Conservation (phyloP, 176 grass and related monocot species). For the Bothriochloa decipiens region DNA sequence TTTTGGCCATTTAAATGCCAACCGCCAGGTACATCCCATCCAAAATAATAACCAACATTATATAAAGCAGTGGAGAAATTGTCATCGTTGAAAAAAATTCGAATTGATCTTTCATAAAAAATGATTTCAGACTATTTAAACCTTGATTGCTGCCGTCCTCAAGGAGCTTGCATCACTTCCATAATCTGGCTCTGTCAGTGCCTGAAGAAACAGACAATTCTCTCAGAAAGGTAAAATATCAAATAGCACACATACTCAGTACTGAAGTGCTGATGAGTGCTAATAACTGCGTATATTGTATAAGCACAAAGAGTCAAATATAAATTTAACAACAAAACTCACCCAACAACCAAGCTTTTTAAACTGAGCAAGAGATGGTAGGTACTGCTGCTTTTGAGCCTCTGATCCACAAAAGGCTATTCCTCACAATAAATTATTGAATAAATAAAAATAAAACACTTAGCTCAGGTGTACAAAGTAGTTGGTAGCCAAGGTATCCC, state of each 20-base stretch:
- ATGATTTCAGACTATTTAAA: slow-evolving; percentile 22
- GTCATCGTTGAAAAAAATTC: neutral
- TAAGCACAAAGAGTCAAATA: neutral
- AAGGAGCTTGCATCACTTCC: slow-evolving; percentile 51
- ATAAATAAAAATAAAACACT: too few species aligned
- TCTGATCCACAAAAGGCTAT: neutral
- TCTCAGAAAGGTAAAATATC: slow-evolving; percentile 5
- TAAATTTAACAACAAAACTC: slow-evolving; percentile 37
- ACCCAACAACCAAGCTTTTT: slow-evolving; percentile 87
- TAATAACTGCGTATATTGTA: too few species aligned
- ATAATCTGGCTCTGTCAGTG: slow-evolving; percentile 76
- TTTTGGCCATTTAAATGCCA: slow-evolving; percentile 44
- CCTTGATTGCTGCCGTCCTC: slow-evolving; percentile 73
- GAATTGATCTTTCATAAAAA: neutral
- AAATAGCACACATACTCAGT: too few species aligned
- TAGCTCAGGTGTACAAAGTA: too few species aligned
- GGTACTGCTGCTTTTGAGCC: slow-evolving; percentile 54
- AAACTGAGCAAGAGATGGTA: slow-evolving; percentile 65
- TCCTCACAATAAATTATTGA: slow-evolving; percentile 18
- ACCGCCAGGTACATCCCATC: slow-evolving; percentile 81
- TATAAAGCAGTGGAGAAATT: neutral
- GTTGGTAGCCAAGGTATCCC: too few species aligned
- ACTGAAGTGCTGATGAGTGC: neutral
- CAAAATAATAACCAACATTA: slow-evolving; percentile 27
- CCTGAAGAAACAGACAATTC: slow-evolving; percentile 45